phyloP scores from a whole-genome alignment of 495 filamentous ascomycete genomes.

The Aspergillus ellipticus region DNA sequence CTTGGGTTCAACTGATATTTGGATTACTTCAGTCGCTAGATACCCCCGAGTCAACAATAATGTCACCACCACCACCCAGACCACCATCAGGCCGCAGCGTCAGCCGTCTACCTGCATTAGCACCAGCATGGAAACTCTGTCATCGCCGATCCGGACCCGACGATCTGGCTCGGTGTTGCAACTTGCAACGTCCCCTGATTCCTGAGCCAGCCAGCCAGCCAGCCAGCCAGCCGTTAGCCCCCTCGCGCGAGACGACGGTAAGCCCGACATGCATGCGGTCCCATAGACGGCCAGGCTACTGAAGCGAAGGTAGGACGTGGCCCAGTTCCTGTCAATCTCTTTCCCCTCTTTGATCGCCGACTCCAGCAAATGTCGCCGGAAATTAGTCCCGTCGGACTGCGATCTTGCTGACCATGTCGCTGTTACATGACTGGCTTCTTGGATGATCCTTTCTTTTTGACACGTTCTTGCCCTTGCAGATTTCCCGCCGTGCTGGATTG shows the following conservation, averaged over 20 bases:
- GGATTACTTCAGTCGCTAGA: too few relatives aligned
- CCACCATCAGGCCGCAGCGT: not conserved
- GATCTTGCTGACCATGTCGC: too few relatives aligned
- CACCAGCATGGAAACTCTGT: not conserved
- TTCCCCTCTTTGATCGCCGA: not conserved
- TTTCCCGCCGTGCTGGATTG: too few relatives aligned
- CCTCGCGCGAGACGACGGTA: not conserved
- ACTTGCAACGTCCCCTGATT: not conserved
- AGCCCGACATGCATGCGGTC: not conserved
- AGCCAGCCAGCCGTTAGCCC: not conserved
- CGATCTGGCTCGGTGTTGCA: not conserved
- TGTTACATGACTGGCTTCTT: too few relatives aligned
- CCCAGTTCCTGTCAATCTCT: not conserved
- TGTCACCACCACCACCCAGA: too few relatives aligned
- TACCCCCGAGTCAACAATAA: too few relatives aligned
- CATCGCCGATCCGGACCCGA: slow-evolving; percentile 2
- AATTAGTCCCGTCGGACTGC: too few relatives aligned
- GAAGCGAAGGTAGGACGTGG: not conserved
- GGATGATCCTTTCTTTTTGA: too few relatives aligned
- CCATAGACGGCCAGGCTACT: not conserved
- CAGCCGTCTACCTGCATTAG: not conserved
- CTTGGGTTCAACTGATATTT: too few relatives aligned
- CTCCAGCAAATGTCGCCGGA: too few relatives aligned
- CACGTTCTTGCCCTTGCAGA: too few relatives aligned
- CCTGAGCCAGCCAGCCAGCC: too few relatives aligned